phyloP scores from a whole-genome alignment of 768 basidiomycete species.

The Gymnopilus junonius region DNA sequence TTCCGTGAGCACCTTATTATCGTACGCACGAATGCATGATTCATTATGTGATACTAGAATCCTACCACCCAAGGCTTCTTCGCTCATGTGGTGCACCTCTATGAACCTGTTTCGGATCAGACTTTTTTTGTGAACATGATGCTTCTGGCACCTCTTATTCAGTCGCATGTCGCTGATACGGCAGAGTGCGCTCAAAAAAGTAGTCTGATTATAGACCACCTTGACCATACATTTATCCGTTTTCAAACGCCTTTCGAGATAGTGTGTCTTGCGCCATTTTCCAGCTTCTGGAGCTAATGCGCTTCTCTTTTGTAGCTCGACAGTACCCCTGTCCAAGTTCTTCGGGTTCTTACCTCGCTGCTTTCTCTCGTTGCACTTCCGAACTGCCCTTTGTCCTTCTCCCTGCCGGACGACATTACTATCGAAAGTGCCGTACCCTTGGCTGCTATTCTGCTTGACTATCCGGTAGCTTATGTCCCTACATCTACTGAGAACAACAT shows the following conservation, averaged over 20 bases:
- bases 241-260: slow-evolving; percentile 13
- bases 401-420: slow-evolving; percentile 31
- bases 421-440: slow-evolving; percentile 48
- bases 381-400: slow-evolving; percentile 22
- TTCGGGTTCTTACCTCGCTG: slow-evolving; percentile 1
- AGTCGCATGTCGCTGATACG: not conserved
- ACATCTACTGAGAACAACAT: slow-evolving; percentile 21
- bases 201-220: not conserved
- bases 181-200: not conserved
- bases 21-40: not conserved
- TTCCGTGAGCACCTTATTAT: slow-evolving; percentile 26
- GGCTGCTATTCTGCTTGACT: slow-evolving; percentile 64
- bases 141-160: slow-evolving; percentile 24
- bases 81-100: slow-evolving; percentile 44
- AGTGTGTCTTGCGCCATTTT: slow-evolving; percentile 3
- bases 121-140: slow-evolving; percentile 57
- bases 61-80: slow-evolving; percentile 34
- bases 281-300: not conserved
- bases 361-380: not conserved
- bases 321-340: slow-evolving; percentile 5
- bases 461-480: slow-evolving; percentile 58
- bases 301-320: slow-evolving; percentile 1
- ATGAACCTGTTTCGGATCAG: slow-evolving; percentile 51
- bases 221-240: slow-evolving; percentile 11
- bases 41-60: not conserved